Percentiles rank a stretch among this genome's conserved stretches.
Conservation (phyloP, 352 stramenopile genomes). For the Phytophthora kernoviae region DNA sequence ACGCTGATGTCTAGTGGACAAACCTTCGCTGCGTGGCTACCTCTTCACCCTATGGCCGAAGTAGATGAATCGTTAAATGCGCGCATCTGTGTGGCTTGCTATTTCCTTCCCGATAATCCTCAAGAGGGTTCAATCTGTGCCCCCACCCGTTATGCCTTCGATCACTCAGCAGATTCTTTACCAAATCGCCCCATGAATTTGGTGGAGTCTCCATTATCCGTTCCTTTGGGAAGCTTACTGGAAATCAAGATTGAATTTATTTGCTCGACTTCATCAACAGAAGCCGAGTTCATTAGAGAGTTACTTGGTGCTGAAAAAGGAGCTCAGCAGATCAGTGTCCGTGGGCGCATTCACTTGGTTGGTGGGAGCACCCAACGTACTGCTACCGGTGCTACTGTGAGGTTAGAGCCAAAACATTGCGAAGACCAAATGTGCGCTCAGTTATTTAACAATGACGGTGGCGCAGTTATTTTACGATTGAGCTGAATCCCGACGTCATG, state of each 20-base stretch:
- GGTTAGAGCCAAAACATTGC: conserved; percentile 16
- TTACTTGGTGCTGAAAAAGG: not conserved
- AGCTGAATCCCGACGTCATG: conserved; percentile 29
- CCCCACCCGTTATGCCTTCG: not conserved
- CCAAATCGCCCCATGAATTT: not conserved
- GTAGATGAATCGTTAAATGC: not conserved
- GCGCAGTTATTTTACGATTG: conserved; percentile 13
- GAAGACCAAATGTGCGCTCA: conserved; percentile 10
- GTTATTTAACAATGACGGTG: conserved; percentile 6
- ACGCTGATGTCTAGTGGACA: too few relatives aligned
- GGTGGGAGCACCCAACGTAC: conserved; percentile 11
- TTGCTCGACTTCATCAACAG: conserved; percentile 7
- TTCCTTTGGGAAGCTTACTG: conserved; percentile 26
- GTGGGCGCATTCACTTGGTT: conserved; percentile 9
- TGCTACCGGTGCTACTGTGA: conserved; percentile 2
- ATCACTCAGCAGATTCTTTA: not conserved
- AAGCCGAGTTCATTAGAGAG: conserved; percentile 7
- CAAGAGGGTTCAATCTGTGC: not conserved
- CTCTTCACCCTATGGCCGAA: too few relatives aligned
- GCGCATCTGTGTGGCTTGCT: not conserved
- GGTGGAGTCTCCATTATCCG: not conserved
- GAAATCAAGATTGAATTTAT: conserved; percentile 17
- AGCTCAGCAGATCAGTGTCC: conserved; percentile 2
- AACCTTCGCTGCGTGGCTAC: too few relatives aligned
- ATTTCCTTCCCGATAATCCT: not conserved